phyloP scores from a whole-genome alignment of 495 filamentous ascomycete species.

The Jackrogersella minutella region DNA sequence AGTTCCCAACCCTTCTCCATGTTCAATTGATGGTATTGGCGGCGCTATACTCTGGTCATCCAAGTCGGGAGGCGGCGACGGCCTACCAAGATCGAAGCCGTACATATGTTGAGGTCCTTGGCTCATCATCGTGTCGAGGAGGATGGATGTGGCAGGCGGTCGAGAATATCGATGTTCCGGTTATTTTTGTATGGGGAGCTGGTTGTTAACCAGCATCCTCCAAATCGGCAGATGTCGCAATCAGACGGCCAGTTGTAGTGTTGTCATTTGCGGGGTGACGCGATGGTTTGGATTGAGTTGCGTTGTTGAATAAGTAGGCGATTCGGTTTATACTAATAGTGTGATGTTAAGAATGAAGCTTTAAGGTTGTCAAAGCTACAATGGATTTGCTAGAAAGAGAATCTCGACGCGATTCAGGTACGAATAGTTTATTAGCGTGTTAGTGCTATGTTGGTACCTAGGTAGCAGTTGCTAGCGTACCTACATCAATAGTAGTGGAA shows the following conservation, averaged over 20 bases:
- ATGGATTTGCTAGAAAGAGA: constrained; percentile 13
- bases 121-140: constrained; percentile 27
- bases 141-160: constrained; percentile 8
- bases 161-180: constrained; percentile 1
- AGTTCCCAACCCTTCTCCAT: constrained; percentile 20
- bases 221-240: constrained; percentile 16
- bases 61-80: constrained; percentile 20
- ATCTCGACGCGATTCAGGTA: constrained; percentile 26
- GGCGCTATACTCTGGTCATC: constrained; percentile 36
- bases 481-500: no score
- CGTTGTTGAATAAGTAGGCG: background rate
- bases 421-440: constrained; percentile 18
- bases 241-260: background rate
- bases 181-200: constrained; percentile 32
- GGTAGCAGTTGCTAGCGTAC: constrained; percentile 1
- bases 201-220: constrained; percentile 45
- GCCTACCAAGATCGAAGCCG: constrained; percentile 29
- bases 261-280: background rate
- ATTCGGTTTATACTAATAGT: background rate
- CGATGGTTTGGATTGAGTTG: background rate
- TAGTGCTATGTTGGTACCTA: no score
- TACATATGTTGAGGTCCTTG: constrained; percentile 17
- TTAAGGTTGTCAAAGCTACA: constrained; percentile 21
- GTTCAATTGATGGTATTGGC: constrained; percentile 20
- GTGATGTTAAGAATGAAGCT: constrained; percentile 28